phyloP scores from a whole-genome alignment of 495 filamentous ascomycete species.

The Neurospora discreta region DNA sequence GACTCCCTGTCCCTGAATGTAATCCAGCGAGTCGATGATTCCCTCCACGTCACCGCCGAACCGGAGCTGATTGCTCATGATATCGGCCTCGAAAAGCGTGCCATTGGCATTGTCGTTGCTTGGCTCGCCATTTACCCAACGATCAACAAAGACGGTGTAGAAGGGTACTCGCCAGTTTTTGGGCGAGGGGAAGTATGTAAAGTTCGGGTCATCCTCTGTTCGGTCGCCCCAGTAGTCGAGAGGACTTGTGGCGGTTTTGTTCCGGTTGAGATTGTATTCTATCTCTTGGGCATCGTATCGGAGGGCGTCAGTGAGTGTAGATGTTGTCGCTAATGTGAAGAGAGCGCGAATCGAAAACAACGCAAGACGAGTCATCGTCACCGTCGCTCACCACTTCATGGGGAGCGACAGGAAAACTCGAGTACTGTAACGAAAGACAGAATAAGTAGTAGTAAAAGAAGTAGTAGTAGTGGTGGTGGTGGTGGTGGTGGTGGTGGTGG shows the following conservation, averaged over 20 bases:
- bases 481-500: too few species aligned
- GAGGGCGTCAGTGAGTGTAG: conserved; percentile 30
- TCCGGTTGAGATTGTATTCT: conserved; percentile 53
- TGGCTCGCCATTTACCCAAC: conserved; percentile 64
- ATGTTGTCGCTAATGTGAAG: conserved; percentile 15
- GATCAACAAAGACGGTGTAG: conserved; percentile 60
- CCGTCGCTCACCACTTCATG: conserved; percentile 22
- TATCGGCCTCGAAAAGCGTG: conserved; percentile 58
- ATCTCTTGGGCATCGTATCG: conserved; percentile 43
- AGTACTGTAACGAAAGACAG: conserved; percentile 16
- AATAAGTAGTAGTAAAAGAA: background rate
- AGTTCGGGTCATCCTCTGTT: conserved; percentile 28
- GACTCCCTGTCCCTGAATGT: conserved; percentile 65
- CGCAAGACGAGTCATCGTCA: conserved; percentile 21
- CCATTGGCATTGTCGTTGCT: conserved; percentile 61
- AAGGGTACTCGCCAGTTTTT: conserved; percentile 61
- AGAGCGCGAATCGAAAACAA: conserved; percentile 18
- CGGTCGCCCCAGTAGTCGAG: conserved; percentile 54
- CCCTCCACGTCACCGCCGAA: conserved; percentile 62
- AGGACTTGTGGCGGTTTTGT: conserved; percentile 45
- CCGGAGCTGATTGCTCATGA: conserved; percentile 58
- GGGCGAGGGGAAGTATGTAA: conserved; percentile 44
- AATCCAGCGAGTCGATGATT: conserved; percentile 55
- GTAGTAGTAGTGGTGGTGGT: too few species aligned
- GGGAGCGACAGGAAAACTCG: conserved; percentile 18